Evolutionary conservation across 2,329 filamentous ascomycete genomes (phyloP), one percentile per base, ranked within the genome.

Genomic region (Aspergillus sp.): DNA sequence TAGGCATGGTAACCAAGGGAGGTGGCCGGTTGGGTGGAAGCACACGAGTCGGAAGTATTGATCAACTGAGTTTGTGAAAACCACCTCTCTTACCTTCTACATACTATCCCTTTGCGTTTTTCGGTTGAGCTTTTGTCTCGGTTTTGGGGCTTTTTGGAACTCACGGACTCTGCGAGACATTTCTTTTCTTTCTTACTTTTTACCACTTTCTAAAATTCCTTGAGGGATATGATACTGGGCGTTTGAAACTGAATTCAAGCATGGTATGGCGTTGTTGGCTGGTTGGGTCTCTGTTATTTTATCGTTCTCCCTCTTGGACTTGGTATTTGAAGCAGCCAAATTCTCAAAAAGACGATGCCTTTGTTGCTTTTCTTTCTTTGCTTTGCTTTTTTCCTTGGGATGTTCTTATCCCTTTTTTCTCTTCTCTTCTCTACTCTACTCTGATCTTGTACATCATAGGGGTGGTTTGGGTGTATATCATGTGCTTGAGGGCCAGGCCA

Each of bases 1-100:
- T 82, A 6, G 80, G 80, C 4, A 76, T 81, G 74, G 79, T 81
- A 22, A 80, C 77, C 5, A 79, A 75, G 58, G 76, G 74, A 6
- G 76, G 76, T 49, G 78, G 75, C 36, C 67, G 77, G 53, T 65
- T 77, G 50, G 78, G 75, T 9, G 77, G 74, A 16, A 73, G 74
- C 55, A 75, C 73, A 20, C 66, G 78, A 60, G 77, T 80, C 9
- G 77, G 77, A 46, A 82, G 80, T 64, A 72, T 81, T 62, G 80
- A 82, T 68, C 77, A 80, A 65, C 67, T 82, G 68, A 82, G 80
- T 69, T 66, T 82, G 60, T 82, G 67, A 77, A 42, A 42, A 42
- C 6, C 32, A 59, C 20, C 20, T 58, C 31, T 20, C 36, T 22
- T 32, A 24, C 10, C 26, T 47, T 29, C 26, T 29, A 29, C 26